Base-by-base conservation (phyloP, 2,329 filamentous ascomycete genomes). In the Neospermospora avenae region DNA sequence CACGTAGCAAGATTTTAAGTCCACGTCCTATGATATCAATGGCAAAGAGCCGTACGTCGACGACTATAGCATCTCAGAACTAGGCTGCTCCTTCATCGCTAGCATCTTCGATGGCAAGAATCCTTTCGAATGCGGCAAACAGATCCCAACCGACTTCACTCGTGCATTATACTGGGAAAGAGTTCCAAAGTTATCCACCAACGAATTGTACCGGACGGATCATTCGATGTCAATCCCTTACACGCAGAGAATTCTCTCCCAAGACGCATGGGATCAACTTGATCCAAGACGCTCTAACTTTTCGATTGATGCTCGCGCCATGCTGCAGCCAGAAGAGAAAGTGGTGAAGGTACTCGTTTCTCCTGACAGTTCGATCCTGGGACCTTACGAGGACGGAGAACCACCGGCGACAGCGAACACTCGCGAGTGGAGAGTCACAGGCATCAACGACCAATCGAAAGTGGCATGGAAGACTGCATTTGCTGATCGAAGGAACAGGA, bases 101-200 rank as follows among this genome's bases (percentile, higher is more conserved):
- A 68, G 61, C 58, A 63, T 70, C n/a, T 70, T 70, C 37, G 25
- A 16, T 24, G 67, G 65, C 5, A 64, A 59, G 24, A 65, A 64
- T 37, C 68, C 68, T 7, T 54, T 31, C 20, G 20, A 45, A 16
- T 41, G 24, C 34, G 52, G 20, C 10, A 55, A 41, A 44, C 44
- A 42, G 42, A 22, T 56, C 24, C 54, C 54, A n/a, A 57, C 59
- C 31, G 39, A 58, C 34, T 57, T 54, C 48, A 49, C 45, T n/a
- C 54, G 24, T 7, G 24, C 46, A n/a, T 31, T 58, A 25, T 55
- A 25, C n/a, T 46, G 41, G 31, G 51, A 56, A 35, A 28, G 16
- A 44, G 41, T 55, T 8, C 48, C 14, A 8, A 42, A 16, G 6
- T 10, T 20, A 2, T 14, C 37, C 1, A 37, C 25, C 28, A 20